These are phyloP conservation scores for Chenopodium formosanum DNA, from an alignment of 148 eudicot species.

Conservation along the genomic window DNA sequence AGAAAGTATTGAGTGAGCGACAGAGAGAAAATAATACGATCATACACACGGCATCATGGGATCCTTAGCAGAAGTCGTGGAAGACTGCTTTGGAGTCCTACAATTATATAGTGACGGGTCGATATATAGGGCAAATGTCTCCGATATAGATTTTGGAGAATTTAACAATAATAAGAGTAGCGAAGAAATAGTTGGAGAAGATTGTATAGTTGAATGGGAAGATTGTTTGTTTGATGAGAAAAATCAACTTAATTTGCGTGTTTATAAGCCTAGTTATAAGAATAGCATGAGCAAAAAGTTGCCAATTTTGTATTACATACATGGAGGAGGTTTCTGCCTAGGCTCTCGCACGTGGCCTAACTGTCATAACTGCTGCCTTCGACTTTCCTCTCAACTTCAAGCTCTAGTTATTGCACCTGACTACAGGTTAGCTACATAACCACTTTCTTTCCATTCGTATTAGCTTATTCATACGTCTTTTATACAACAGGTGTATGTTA, in stretches of 20 bases:
- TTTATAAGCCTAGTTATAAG: conserved; percentile 44
- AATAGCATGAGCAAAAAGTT: conserved; percentile 10
- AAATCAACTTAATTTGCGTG: conserved; percentile 49
- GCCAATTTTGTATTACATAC: conserved; percentile 54
- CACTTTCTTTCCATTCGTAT: conserved; percentile 1
- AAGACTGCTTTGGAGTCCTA: conserved; percentile 65
- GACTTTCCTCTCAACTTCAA: conserved; percentile 46
- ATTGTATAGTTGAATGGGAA: conserved; percentile 37
- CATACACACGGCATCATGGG: conserved; percentile 35
- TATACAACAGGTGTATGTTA: not conserved
- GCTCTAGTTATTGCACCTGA: conserved; percentile 65
- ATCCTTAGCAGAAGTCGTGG: conserved; percentile 50
- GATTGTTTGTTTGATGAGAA: conserved; percentile 47
- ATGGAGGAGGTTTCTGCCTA: conserved; percentile 82
- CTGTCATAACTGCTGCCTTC: conserved; percentile 54
- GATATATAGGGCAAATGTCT: conserved; percentile 35
- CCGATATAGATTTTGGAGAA: conserved; percentile 33
- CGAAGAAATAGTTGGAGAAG: not conserved
- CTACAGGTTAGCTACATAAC: conserved; percentile 35
- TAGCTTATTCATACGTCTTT: not conserved
- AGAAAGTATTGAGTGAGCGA: too few relatives aligned
- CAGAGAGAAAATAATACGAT: not conserved
- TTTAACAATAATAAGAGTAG: not conserved
- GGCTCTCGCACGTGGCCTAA: conserved; percentile 74
- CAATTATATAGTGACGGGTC: conserved; percentile 65